These are phyloP conservation scores for Tolypocladium guangdongense DNA, from an alignment of 2,329 filamentous ascomycete species.

Conservation along the genomic window DNA sequence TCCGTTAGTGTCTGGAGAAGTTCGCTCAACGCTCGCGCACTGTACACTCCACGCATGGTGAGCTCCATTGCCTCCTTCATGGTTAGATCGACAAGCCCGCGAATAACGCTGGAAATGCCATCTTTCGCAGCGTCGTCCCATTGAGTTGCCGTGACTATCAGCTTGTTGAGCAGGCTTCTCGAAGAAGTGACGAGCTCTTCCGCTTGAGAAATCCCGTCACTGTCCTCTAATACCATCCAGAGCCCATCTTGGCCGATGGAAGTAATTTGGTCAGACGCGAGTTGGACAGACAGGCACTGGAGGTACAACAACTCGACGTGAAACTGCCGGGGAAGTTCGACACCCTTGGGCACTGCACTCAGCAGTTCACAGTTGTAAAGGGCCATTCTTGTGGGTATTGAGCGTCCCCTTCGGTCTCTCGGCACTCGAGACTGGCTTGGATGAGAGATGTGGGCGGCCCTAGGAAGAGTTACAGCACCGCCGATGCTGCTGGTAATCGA, in stretches of 20 bases:
- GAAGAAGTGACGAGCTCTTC: slow-evolving; percentile 32
- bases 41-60: slow-evolving; percentile 38
- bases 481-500: slow-evolving; percentile 64
- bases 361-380: slow-evolving; percentile 57
- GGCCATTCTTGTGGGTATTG: slow-evolving; percentile 64
- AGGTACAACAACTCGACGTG: slow-evolving; percentile 41
- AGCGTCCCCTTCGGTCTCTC: slow-evolving; percentile 59
- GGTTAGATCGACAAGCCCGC: slow-evolving; percentile 32
- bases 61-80: slow-evolving; percentile 29
- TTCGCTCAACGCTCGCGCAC: slow-evolving; percentile 38
- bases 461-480: slow-evolving; percentile 54
- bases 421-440: slow-evolving; percentile 20
- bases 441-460: slow-evolving; percentile 6
- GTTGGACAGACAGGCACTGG: slow-evolving; percentile 37
- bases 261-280: slow-evolving; percentile 44
- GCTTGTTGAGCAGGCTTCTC: slow-evolving; percentile 23
- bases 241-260: slow-evolving; percentile 31
- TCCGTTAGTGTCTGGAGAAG: slow-evolving; percentile 37
- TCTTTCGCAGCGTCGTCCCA: slow-evolving; percentile 27
- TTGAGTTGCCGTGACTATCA: slow-evolving; percentile 20
- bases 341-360: slow-evolving; percentile 24
- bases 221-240: slow-evolving; percentile 30
- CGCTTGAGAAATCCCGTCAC: slow-evolving; percentile 25
- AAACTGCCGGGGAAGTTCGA: slow-evolving; percentile 26
- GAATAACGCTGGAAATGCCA: slow-evolving; percentile 24